Evolutionary conservation across 148 eudicot genomes (phyloP).

Genomic region (Talinum fruticosum): DNA sequence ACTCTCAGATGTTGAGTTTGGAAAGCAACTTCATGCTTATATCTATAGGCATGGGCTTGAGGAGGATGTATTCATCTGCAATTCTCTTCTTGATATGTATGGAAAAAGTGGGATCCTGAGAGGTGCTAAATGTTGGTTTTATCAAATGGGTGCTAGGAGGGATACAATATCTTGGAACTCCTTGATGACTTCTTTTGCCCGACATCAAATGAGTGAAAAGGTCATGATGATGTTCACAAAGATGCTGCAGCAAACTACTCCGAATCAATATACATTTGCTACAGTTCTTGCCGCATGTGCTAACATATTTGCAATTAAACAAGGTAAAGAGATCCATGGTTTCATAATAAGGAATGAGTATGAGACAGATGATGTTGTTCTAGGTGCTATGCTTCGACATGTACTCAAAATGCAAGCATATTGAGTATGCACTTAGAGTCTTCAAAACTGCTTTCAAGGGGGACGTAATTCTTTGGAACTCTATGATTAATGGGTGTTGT

Average conservation of each 20-base stretch:
- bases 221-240: conserved; percentile 45
- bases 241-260: conserved; percentile 60
- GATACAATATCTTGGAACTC: conserved; percentile 68
- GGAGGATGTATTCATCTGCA: conserved; percentile 41
- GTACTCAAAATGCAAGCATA: conserved; percentile 68
- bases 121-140: conserved; percentile 53
- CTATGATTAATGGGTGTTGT: conserved; percentile 62
- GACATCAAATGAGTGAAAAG: conserved; percentile 50
- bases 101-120: conserved; percentile 66
- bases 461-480: conserved; percentile 63
- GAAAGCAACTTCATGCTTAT: conserved; percentile 70
- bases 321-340: conserved; percentile 66
- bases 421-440: conserved; percentile 52
- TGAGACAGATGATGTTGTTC: conserved; percentile 48
- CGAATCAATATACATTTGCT: conserved; percentile 52
- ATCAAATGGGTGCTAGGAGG: conserved; percentile 46
- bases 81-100: conserved; percentile 78
- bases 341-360: conserved; percentile 61
- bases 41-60: conserved; percentile 46
- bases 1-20: conserved; percentile 59
- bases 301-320: conserved; percentile 51
- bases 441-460: conserved; percentile 37
- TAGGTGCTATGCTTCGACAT: conserved; percentile 63
- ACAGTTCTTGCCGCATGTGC: conserved; percentile 69
- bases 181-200: conserved; percentile 47